Evolutionary conservation across 352 stramenopile genomes (phyloP), one percentile per base, ranked within the genome.

Genomic region (Pythium guiyangense): DNA sequence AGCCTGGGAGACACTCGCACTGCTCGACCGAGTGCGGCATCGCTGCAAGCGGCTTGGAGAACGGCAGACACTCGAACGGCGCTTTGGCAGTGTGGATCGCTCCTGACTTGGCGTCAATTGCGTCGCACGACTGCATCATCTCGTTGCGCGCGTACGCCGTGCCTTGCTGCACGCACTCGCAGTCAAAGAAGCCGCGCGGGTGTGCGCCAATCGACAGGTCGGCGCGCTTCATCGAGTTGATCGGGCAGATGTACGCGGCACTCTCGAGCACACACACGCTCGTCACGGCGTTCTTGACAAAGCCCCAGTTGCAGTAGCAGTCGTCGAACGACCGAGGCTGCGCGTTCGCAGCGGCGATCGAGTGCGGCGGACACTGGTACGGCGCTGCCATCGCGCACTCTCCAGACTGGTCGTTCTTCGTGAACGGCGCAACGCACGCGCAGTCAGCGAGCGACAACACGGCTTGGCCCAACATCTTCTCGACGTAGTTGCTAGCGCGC

Each of bases 291-390:
- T 70, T 78, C 45, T 77, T 79, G 6, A 91, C 74, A 46, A 77
- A 92, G 10, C 80, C 80, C 73, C 73, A 91, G 54, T 80, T 79
- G 46, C 84, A 94, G 42, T 81, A 68, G 55, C 84, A 94, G 62
- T 92, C 79, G 6, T 54, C 67, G 53, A 92, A 87, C 10, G 77
- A 90, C 49, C 67, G 54, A 0, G 77, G 66, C 3, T 43, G 51
- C 15, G 63, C 42, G 43, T 74, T 72, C 6, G 71, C 35, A 14
- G 69, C 58, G 5, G 71, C 56, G 8, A 67, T 71, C 6, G 79
- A 73, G 44, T 75, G 62, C 5, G 54, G 55, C 4, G 77, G 72
- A 44, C 72, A 84, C 59, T 70, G 27, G 60, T 68, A 85, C 39
- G 31, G 11, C 22, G 61, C 18, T 4, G 26, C 42, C 14, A 70